Evolutionary conservation across 768 basidiomycete genomes (phyloP), one percentile per base, ranked within the genome.

Genomic region (Termitomyces bulborhizus): DNA sequence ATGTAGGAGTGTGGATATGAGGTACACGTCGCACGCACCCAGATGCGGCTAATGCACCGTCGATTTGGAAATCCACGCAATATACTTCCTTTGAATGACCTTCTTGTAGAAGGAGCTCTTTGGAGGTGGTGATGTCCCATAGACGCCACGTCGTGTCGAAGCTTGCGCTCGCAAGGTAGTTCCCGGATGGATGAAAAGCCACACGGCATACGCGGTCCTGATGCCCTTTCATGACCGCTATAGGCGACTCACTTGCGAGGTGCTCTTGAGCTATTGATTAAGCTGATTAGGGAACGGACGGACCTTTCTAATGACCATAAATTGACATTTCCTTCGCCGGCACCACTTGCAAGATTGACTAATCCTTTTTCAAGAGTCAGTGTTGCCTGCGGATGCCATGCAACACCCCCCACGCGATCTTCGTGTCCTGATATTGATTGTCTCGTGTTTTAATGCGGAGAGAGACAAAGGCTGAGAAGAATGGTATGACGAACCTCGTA

Each of bases 81-180:
- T 96, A 98, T 0, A 98, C 95, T 66, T 97, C 95, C 66, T 94
- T 95, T 3, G 93, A 93, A 66, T 99, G 97, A 0, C 97, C 97
- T 69, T 98, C 95, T 70, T 99, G 97, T 11, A 95, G 70, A 29
- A 96, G 72, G 11, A 99, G 68, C 63, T 97, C 93, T 68, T 84
- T 85, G 1, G 84, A 74, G 0, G 85, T 90, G 50, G 79, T 77
- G 13, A 93, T 87, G 69, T 99, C 96, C 97, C 97, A 99, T 51
- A 98, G 70, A 43, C 97, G 76, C 97, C 97, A 99, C 27, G 96
- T 91, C 15, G 92, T 96, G 69, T 99, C 97, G 63, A 95, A 98
- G 59, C 91, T 93, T 1, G 97, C 95, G 57, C 93, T 95, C 1
- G 90, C 95, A 29, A 97, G 82, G 68, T 95, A 98, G 44, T 87